Percentiles rank a stretch among this genome's conserved stretches.
Conservation (phyloP, 1,284 basidiomycete species). For the Earliella scabrosa region DNA sequence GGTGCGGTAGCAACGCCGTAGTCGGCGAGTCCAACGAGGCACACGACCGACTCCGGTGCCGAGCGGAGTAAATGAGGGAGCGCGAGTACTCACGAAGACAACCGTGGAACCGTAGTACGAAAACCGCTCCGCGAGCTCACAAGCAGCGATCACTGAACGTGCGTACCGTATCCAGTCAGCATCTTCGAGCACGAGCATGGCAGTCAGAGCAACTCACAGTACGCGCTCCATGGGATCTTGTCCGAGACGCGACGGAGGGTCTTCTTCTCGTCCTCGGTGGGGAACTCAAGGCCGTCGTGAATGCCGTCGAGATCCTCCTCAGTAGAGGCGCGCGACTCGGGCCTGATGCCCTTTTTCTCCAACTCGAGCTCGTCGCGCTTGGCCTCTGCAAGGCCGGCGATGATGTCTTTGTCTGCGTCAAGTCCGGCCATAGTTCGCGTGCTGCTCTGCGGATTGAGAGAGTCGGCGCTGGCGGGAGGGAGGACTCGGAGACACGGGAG, state of each 20-base stretch:
- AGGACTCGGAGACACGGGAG: slow-evolving; percentile 1
- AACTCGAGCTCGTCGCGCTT: slow-evolving; percentile 28
- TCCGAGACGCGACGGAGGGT: slow-evolving; percentile 70
- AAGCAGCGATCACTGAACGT: slow-evolving; percentile 72
- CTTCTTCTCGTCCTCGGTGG: slow-evolving; percentile 68
- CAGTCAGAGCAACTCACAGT: no score
- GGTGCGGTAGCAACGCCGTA: no score
- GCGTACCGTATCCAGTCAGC: no score
- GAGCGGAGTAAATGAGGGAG: no score
- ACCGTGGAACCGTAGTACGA: slow-evolving; percentile 70
- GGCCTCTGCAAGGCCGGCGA: slow-evolving; percentile 36
- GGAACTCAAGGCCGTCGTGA: slow-evolving; percentile 64
- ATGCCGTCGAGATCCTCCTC: slow-evolving; percentile 43
- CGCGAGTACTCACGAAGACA: slow-evolving; percentile 58
- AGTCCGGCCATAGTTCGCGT: slow-evolving; percentile 33
- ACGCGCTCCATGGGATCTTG: slow-evolving; percentile 66
- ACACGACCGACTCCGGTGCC: no score
- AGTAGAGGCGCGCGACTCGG: slow-evolving; percentile 14
- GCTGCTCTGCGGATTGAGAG: slow-evolving; percentile 5
- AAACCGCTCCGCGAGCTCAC: slow-evolving; percentile 80
- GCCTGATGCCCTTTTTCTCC: slow-evolving; percentile 32
- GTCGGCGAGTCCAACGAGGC: no score
- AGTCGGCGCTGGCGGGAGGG: slow-evolving; percentile 1
- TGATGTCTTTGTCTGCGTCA: slow-evolving; percentile 35
- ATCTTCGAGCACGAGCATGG: no score